Percentiles rank a stretch among this genome's conserved stretches.
These are phyloP conservation scores for Chrysoporthe deuterocubensis DNA, from an alignment of 2,329 filamentous ascomycete genomes.

Conservation along the genomic window DNA sequence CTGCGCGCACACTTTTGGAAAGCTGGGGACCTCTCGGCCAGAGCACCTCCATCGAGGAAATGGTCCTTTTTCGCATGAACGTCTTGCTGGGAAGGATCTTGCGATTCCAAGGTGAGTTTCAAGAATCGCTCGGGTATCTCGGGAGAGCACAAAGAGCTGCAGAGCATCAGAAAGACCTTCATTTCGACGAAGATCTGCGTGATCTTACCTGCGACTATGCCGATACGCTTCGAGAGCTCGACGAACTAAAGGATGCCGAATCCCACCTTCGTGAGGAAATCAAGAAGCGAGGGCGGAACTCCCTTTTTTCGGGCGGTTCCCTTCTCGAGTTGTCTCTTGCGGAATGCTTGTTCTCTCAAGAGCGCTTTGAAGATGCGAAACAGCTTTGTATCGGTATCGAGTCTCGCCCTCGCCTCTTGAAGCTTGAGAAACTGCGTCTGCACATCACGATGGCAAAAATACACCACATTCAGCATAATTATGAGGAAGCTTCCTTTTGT, in stretches of 20 bases:
- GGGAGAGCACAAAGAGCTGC: not conserved
- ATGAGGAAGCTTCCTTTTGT: not conserved
- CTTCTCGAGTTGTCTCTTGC: not conserved
- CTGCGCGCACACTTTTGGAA: not conserved
- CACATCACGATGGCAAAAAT: not conserved
- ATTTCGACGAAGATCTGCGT: constrained; percentile 1
- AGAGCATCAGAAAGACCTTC: not conserved
- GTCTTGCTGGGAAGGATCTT: not conserved
- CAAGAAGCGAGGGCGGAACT: not conserved
- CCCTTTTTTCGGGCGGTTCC: not conserved
- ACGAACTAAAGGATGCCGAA: not conserved
- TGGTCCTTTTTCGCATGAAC: not conserved
- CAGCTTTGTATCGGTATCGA: not conserved
- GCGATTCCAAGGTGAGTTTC: not conserved
- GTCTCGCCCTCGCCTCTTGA: not conserved
- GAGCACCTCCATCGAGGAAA: not conserved
- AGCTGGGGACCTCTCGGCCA: not conserved
- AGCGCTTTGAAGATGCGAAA: not conserved
- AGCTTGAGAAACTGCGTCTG: not conserved
- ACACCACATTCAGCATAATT: not conserved
- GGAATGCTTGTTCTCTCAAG: not conserved
- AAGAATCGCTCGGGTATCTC: not conserved
- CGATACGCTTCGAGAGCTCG: not conserved
- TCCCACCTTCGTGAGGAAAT: not conserved
- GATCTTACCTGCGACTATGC: constrained; percentile 11